Evolutionary conservation across 2,329 filamentous ascomycete genomes (phyloP).

Genomic region (Raffaelea albimanens): DNA sequence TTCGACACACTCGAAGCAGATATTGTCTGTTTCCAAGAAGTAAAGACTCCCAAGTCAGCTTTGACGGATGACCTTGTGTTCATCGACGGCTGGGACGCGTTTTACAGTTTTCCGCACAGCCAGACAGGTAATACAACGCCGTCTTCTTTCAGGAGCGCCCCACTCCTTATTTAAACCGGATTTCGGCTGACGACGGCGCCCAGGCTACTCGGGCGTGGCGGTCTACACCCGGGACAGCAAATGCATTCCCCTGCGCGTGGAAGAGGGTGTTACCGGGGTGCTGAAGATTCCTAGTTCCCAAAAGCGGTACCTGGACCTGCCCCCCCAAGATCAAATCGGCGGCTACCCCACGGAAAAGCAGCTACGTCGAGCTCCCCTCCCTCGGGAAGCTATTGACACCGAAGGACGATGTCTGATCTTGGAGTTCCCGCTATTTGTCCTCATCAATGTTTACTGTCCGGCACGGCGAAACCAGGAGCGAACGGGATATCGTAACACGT

Average conservation of each 20-base stretch:
- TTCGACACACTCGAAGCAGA: slow-evolving; percentile 89
- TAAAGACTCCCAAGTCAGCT: slow-evolving; percentile 92
- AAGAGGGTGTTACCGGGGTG: slow-evolving; percentile 85
- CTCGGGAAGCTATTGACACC: slow-evolving; percentile 68
- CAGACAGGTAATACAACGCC: slow-evolving; percentile 63
- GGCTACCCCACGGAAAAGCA: slow-evolving; percentile 72
- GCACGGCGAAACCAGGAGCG: slow-evolving; percentile 76
- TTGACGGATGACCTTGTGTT: slow-evolving; percentile 92
- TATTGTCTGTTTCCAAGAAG: slow-evolving; percentile 90
- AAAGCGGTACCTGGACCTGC: slow-evolving; percentile 64
- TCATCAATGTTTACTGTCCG: slow-evolving; percentile 87
- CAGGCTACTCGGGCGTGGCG: slow-evolving; percentile 90
- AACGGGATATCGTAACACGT: slow-evolving; percentile 72
- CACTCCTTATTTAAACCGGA: neutral
- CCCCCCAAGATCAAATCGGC: slow-evolving; percentile 67
- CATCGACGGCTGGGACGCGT: slow-evolving; percentile 90
- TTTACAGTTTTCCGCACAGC: slow-evolving; percentile 83
- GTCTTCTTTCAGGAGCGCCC: neutral
- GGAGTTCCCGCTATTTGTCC: slow-evolving; percentile 89
- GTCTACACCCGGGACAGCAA: slow-evolving; percentile 86
- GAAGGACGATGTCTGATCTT: slow-evolving; percentile 87
- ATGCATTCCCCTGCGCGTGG: slow-evolving; percentile 79
- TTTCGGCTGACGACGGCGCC: neutral
- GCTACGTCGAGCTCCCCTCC: slow-evolving; percentile 42
- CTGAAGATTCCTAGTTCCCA: slow-evolving; percentile 64